phyloP scores from a whole-genome alignment of 805 yeast species.

The Yarrowia porcina region DNA sequence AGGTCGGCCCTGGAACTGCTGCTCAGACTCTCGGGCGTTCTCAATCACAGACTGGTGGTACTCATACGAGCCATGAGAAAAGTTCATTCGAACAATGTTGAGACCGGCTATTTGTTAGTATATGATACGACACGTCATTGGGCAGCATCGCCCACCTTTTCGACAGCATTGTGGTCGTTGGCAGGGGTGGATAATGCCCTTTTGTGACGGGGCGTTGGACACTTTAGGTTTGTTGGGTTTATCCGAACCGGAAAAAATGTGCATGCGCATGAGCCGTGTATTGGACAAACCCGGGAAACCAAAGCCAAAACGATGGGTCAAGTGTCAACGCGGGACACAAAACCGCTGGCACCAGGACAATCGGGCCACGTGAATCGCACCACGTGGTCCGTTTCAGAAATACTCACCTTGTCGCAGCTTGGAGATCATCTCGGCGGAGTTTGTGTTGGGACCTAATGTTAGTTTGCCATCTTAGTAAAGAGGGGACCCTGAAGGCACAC shows the following conservation, averaged over 20 bases:
- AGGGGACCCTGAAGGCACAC: too few species aligned
- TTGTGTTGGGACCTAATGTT: slow-evolving; percentile 80
- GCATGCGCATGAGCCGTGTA: slow-evolving; percentile 25
- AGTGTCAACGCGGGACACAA: neutral
- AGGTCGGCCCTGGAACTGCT: slow-evolving; percentile 89
- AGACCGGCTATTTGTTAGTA: slow-evolving; percentile 64
- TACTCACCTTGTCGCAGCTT: slow-evolving; percentile 65
- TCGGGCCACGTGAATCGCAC: neutral
- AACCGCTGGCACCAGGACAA: neutral
- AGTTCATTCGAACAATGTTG: slow-evolving; percentile 98
- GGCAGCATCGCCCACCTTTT: neutral
- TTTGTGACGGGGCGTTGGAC: neutral
- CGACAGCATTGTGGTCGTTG: neutral
- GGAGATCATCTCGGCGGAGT: slow-evolving; percentile 77
- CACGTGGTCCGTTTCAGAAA: neutral
- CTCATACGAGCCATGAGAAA: slow-evolving; percentile 96
- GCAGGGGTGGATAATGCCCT: neutral
- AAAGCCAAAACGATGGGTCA: neutral
- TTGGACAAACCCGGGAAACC: slow-evolving; percentile 22
- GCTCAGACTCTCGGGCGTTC: slow-evolving; percentile 93
- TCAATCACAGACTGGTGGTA: slow-evolving; percentile 97
- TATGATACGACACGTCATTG: neutral
- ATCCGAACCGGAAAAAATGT: slow-evolving; percentile 26
- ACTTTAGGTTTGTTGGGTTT: slow-evolving; percentile 19
- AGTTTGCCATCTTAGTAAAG: slow-evolving; percentile 25